Conservation (phyloP, 768 basidiomycete genomes). For the Hericium alpestre region DNA sequence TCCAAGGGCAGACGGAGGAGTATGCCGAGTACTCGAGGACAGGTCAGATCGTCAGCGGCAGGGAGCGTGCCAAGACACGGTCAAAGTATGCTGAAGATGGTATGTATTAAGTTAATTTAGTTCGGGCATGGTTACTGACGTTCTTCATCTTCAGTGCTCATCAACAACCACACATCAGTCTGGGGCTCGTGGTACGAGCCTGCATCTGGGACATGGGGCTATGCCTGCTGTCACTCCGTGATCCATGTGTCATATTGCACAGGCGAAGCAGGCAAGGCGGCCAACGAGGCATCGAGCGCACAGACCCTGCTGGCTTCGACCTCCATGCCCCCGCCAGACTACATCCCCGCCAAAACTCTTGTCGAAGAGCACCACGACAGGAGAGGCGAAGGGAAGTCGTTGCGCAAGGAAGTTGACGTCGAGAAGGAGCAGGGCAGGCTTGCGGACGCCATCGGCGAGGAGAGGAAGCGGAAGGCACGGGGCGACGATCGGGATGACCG, state of each 20-base stretch:
- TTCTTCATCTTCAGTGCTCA: conserved; percentile 42
- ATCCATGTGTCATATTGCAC: conserved; percentile 87
- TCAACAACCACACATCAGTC: conserved; percentile 90
- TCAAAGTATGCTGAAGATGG: conserved; percentile 98
- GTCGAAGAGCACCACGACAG: conserved; percentile 5
- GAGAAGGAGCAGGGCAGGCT: conserved; percentile 15
- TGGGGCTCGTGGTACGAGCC: conserved; percentile 95
- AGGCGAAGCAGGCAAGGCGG: conserved; percentile 74
- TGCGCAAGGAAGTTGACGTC: conserved; percentile 4
- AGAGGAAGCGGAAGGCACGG: conserved; percentile 22
- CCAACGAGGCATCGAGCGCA: conserved; percentile 65
- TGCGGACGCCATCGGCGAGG: conserved; percentile 17
- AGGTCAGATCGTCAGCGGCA: conserved; percentile 85
- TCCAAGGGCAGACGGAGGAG: conserved; percentile 93
- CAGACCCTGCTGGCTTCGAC: conserved; percentile 44
- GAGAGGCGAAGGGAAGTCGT: conserved; percentile 16
- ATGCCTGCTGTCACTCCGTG: conserved; percentile 84
- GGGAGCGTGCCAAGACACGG: conserved; percentile 73
- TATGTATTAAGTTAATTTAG: conserved; percentile 28
- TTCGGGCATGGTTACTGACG: conserved; percentile 1
- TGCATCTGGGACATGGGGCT: conserved; percentile 74
- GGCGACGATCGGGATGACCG: conserved; percentile 47
- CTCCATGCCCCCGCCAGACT: conserved; percentile 5
- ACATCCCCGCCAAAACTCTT: conserved; percentile 2
- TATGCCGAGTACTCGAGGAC: conserved; percentile 95